phyloP scores from a whole-genome alignment of 805 yeast genomes.

The Lachancea sp. region DNA sequence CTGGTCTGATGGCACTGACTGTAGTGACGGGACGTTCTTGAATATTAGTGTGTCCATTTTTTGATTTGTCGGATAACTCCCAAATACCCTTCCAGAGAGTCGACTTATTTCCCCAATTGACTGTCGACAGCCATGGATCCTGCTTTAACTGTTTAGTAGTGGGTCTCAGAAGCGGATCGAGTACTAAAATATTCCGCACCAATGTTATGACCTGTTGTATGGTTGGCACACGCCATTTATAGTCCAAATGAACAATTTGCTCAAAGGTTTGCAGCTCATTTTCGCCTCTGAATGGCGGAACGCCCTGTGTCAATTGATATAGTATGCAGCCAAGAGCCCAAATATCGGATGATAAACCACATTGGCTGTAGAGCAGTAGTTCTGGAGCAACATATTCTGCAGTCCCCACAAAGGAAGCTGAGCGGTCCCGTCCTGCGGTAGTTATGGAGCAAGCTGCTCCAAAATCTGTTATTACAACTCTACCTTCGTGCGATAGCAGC shows the following conservation, averaged over 20 bases:
- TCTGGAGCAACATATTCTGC: constrained; percentile 97
- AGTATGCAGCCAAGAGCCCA: constrained; percentile 94
- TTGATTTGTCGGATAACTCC: constrained; percentile 39
- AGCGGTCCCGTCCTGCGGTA: constrained; percentile 33
- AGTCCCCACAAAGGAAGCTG: constrained; percentile 91
- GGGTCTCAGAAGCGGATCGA: constrained; percentile 66
- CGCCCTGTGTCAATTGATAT: constrained; percentile 74
- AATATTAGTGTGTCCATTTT: background rate
- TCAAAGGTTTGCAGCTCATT: constrained; percentile 86
- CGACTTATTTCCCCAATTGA: constrained; percentile 62
- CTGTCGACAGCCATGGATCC: constrained; percentile 64
- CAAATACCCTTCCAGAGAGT: constrained; percentile 73
- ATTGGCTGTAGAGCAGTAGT: constrained; percentile 63
- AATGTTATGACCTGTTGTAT: constrained; percentile 61
- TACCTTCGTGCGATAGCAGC: constrained; percentile 75
- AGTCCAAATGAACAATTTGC: constrained; percentile 73
- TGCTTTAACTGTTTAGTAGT: constrained; percentile 49
- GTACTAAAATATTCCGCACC: constrained; percentile 55
- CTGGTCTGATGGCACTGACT: constrained; percentile 25
- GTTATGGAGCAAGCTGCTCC: constrained; percentile 71
- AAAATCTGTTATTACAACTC: constrained; percentile 88
- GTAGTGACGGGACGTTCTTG: constrained; percentile 12
- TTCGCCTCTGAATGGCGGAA: constrained; percentile 83
- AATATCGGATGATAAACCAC: constrained; percentile 80
- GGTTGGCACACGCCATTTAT: constrained; percentile 56